A percentile compares a stretch with the other conserved stretches of the same genome.
Conservation (phyloP, 345 rosid genomes). For the Noccaea caerulescens region DNA sequence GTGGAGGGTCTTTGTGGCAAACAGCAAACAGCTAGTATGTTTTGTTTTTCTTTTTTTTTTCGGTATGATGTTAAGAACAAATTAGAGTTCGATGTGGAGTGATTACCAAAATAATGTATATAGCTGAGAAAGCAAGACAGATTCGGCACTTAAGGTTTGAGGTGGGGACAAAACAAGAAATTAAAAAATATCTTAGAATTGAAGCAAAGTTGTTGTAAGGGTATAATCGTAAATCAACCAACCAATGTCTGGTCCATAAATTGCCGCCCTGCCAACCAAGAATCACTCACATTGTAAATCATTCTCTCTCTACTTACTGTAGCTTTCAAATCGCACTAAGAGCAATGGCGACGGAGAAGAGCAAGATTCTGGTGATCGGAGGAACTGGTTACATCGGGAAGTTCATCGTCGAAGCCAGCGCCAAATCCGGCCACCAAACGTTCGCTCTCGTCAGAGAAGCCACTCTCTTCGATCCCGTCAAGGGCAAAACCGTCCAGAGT, state of each 20-base stretch:
- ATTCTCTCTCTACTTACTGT: slow-evolving; percentile 1
- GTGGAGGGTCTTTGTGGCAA: too few relatives aligned
- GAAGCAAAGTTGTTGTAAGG: background rate
- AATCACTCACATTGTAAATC: slow-evolving; percentile 2
- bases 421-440: slow-evolving; percentile 61
- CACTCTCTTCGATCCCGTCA: slow-evolving; percentile 57
- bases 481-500: slow-evolving; percentile 53
- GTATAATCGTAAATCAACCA: background rate
- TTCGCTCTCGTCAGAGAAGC: slow-evolving; percentile 67
- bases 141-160: too few relatives aligned
- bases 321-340: slow-evolving; percentile 3
- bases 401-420: slow-evolving; percentile 66
- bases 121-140: too few relatives aligned
- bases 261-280: background rate
- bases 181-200: background rate
- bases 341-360: slow-evolving; percentile 49
- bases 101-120: too few relatives aligned
- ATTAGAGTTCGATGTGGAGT: background rate
- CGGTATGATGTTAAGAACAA: background rate
- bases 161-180: background rate
- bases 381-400: slow-evolving; percentile 84
- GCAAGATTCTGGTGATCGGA: slow-evolving; percentile 72
- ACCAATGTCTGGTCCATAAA: slow-evolving; percentile 25
- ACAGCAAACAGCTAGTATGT: too few relatives aligned
- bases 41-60: too few relatives aligned